Evolutionary conservation across 2,329 filamentous ascomycete genomes (phyloP).

Genomic region (Pestalotiopsis sp.): DNA sequence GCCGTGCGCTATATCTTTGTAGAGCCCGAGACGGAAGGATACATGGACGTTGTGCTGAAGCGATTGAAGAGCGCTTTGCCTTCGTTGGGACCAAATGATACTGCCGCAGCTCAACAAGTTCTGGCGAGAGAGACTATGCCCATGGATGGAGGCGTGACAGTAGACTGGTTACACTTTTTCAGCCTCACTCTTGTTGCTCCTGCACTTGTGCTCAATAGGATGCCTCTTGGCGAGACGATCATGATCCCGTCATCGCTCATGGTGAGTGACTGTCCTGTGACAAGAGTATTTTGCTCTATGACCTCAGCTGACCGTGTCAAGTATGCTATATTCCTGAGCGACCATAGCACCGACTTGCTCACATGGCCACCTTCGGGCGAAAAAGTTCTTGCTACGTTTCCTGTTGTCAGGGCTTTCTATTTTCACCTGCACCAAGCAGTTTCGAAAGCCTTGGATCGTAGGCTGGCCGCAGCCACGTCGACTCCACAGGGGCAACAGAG

Average conservation of each 20-base stretch:
- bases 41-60: constrained; percentile 3
- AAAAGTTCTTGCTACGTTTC: constrained; percentile 52
- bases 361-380: constrained; percentile 57
- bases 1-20: constrained; percentile 18
- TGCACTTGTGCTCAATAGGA: constrained; percentile 68
- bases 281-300: not conserved
- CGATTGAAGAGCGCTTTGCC: constrained; percentile 9
- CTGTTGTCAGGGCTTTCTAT: constrained; percentile 43
- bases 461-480: constrained; percentile 44
- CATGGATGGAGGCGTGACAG: constrained; percentile 6
- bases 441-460: constrained; percentile 48
- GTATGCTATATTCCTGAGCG: constrained; percentile 50
- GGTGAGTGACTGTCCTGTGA: constrained; percentile 22
- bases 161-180: constrained; percentile 26
- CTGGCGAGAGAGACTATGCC: not conserved
- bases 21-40: not conserved
- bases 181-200: constrained; percentile 67
- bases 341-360: constrained; percentile 46
- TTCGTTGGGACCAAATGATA: constrained; percentile 8
- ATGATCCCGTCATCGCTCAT: constrained; percentile 33
- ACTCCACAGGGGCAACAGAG: constrained; percentile 33
- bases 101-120: not conserved
- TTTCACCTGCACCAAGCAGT: constrained; percentile 49
- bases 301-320: constrained; percentile 26
- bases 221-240: constrained; percentile 58